Evolutionary conservation across 441 rosid genomes (phyloP).

Genomic region (Croton setiger): DNA sequence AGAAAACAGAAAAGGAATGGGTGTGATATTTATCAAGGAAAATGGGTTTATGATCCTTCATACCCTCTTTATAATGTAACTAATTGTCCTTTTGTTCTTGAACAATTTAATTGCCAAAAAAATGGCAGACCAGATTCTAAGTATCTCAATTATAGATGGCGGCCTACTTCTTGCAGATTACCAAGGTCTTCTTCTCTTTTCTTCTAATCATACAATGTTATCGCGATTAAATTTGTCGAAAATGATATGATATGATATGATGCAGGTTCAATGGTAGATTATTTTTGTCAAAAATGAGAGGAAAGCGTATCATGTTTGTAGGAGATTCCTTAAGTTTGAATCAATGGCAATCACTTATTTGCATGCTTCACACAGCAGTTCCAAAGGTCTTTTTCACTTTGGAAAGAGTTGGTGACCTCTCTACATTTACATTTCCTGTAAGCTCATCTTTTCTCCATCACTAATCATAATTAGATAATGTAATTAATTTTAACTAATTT

Average conservation of each 20-base stretch:
- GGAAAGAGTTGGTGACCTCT: conserved; percentile 1
- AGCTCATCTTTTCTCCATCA: not conserved
- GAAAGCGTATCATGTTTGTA: conserved; percentile 14
- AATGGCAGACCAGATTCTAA: conserved; percentile 8
- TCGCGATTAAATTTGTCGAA: not conserved
- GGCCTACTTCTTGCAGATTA: conserved; percentile 14
- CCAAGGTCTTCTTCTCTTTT: conserved; percentile 5
- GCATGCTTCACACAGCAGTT: conserved; percentile 19
- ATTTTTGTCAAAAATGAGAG: conserved; percentile 11
- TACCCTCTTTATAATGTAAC: conserved; percentile 21
- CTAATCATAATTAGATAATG: not conserved
- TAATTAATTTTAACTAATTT: too few relatives aligned
- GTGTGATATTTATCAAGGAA: conserved; percentile 20
- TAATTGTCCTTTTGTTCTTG: conserved; percentile 8
- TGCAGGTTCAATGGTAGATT: conserved; percentile 11
- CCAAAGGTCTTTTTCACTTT: conserved; percentile 9
- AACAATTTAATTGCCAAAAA: conserved; percentile 12
- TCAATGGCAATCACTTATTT: conserved; percentile 18
- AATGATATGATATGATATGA: not conserved
- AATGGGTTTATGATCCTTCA: conserved; percentile 20
- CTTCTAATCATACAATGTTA: not conserved
- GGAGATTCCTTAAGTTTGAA: conserved; percentile 19
- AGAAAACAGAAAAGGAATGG: not conserved
- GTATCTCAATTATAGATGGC: conserved; percentile 17
- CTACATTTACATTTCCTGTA: conserved; percentile 14